phyloP scores from a whole-genome alignment of 2,329 filamentous ascomycete genomes.

The Colletotrichum somersetense region DNA sequence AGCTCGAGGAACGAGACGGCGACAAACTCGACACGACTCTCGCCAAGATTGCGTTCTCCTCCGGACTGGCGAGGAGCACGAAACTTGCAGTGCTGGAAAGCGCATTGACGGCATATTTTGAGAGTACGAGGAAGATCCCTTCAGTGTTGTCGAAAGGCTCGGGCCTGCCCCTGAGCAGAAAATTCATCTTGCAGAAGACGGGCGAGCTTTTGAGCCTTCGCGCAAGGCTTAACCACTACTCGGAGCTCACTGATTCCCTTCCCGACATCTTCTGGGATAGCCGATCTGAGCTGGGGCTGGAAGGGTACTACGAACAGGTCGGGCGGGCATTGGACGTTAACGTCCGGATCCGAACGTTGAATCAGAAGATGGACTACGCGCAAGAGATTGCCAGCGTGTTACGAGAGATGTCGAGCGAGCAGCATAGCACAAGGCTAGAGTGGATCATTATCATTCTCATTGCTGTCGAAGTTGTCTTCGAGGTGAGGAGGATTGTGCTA shows the following conservation, averaged over 20 bases:
- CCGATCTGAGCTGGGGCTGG: slow-evolving; percentile 87
- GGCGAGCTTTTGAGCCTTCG: slow-evolving; percentile 91
- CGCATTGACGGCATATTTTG: slow-evolving; percentile 85
- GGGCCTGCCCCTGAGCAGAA: slow-evolving; percentile 63
- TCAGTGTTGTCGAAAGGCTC: slow-evolving; percentile 77
- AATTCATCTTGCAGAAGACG: slow-evolving; percentile 91
- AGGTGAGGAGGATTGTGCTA: slow-evolving; percentile 79
- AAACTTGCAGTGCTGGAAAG: slow-evolving; percentile 94
- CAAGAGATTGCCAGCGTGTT: slow-evolving; percentile 93
- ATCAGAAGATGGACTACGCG: slow-evolving; percentile 98
- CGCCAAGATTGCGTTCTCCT: slow-evolving; percentile 96
- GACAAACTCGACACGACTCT: slow-evolving; percentile 73
- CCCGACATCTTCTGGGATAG: slow-evolving; percentile 98
- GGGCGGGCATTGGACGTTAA: slow-evolving; percentile 91
- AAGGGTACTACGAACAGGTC: slow-evolving; percentile 95
- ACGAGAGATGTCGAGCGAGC: slow-evolving; percentile 89
- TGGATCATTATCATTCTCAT: slow-evolving; percentile 98
- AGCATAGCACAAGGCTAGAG: slow-evolving; percentile 88
- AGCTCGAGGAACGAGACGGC: slow-evolving; percentile 61
- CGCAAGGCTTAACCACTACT: slow-evolving; percentile 95
- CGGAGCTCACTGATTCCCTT: slow-evolving; percentile 92
- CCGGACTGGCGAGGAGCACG: slow-evolving; percentile 89
- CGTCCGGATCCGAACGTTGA: slow-evolving; percentile 89
- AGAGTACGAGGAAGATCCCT: slow-evolving; percentile 86
- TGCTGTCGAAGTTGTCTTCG: slow-evolving; percentile 90